A percentile compares a stretch with the other conserved stretches of the same genome.
These are phyloP conservation scores for Colletotrichum sp. DNA, from an alignment of 2,329 filamentous ascomycete species.

Conservation along the genomic window DNA sequence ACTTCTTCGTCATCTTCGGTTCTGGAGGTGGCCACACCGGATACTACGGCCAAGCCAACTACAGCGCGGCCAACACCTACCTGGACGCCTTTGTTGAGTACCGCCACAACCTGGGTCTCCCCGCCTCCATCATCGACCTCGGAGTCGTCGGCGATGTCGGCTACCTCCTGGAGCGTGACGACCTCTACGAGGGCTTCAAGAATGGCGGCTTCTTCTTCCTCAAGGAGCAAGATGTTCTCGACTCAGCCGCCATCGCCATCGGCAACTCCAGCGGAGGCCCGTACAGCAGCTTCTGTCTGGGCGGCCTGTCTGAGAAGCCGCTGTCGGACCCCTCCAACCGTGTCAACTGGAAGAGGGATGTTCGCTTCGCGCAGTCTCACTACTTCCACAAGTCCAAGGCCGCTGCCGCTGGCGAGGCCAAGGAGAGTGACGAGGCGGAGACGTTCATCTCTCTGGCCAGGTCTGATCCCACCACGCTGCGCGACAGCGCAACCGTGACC, in stretches of 20 bases:
- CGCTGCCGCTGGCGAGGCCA: not conserved
- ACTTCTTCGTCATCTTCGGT: conserved; percentile 53
- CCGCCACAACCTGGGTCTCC: conserved; percentile 36
- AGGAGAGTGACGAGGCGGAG: not conserved
- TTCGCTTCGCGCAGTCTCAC: conserved; percentile 5
- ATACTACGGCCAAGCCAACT: conserved; percentile 41
- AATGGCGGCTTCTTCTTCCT: conserved; percentile 8
- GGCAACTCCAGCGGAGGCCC: not conserved
- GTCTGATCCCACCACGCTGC: not conserved
- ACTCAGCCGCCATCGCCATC: not conserved
- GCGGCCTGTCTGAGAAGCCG: not conserved
- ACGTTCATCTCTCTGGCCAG: not conserved
- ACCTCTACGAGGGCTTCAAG: not conserved
- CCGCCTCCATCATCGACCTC: conserved; percentile 45
- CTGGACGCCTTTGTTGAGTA: conserved; percentile 42
- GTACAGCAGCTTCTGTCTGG: conserved; percentile 2
- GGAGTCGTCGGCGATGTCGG: conserved; percentile 40
- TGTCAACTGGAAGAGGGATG: conserved; percentile 5
- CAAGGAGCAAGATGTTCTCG: conserved; percentile 4
- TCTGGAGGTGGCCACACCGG: conserved; percentile 51
- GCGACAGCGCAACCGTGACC: not conserved
- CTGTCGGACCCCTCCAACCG: conserved; percentile 2
- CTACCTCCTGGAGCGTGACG: conserved; percentile 20
- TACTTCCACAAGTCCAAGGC: not conserved
- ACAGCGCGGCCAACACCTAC: conserved; percentile 45